Conservation (phyloP, 495 filamentous ascomycete genomes). For the Penicillium salamii region DNA sequence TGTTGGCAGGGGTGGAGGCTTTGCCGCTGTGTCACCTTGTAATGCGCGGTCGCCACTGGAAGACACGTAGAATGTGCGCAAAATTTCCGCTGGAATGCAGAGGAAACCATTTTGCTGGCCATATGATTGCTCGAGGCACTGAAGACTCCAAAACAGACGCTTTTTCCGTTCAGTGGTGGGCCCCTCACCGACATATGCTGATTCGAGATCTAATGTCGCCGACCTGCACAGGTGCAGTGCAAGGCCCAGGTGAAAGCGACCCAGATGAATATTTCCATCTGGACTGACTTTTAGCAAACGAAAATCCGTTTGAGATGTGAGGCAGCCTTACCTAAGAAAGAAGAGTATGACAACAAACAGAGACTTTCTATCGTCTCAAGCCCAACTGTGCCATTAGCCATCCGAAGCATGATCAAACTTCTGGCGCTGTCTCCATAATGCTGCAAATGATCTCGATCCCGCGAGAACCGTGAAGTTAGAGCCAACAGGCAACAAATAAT, state of each 20-base stretch:
- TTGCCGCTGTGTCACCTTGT: conserved; percentile 14
- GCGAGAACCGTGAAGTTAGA: conserved; percentile 39
- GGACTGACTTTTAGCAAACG: conserved; percentile 1
- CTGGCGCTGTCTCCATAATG: conserved; percentile 41
- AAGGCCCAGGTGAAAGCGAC: conserved; percentile 42
- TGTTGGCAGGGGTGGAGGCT: conserved; percentile 34
- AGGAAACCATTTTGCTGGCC: conserved; percentile 41
- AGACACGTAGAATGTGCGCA: conserved; percentile 31
- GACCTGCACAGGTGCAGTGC: conserved; percentile 44
- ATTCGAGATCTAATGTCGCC: conserved; percentile 40
- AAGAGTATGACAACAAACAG: conserved; percentile 42
- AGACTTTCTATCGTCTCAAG: conserved; percentile 45
- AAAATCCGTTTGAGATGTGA: neutral
- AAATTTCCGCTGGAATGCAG: conserved; percentile 29
- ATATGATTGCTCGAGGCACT: conserved; percentile 40
- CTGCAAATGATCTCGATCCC: conserved; percentile 34
- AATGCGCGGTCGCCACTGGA: conserved; percentile 12
- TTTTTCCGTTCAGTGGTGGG: conserved; percentile 38
- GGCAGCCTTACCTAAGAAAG: conserved; percentile 34
- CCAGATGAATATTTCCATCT: conserved; percentile 42
- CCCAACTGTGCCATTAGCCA: conserved; percentile 45
- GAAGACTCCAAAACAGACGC: conserved; percentile 44
- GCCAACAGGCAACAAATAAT: conserved; percentile 43
- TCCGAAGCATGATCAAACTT: conserved; percentile 45
- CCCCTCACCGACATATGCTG: conserved; percentile 29